phyloP scores from a whole-genome alignment of 805 yeast genomes.

The Monosporozyma yasuniensis region DNA sequence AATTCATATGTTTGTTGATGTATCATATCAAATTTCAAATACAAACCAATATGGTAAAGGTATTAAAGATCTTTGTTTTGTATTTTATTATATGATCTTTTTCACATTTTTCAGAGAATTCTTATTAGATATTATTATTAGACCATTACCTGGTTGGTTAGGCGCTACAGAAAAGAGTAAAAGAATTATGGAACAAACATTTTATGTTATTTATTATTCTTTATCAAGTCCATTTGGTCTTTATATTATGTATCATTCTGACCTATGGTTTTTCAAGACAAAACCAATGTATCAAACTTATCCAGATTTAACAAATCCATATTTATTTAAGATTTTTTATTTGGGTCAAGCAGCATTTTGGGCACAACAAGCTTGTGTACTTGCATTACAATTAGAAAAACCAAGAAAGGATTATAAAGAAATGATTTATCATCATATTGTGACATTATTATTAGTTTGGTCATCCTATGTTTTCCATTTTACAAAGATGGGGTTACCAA shows the following conservation, averaged over 20 bases:
- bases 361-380: conserved; percentile 88
- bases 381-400: conserved; percentile 77
- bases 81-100: conserved; percentile 69
- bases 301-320: conserved; percentile 73
- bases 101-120: conserved; percentile 90
- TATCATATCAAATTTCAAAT: conserved; percentile 55
- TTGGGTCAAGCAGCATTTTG: conserved; percentile 92
- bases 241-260: conserved; percentile 74
- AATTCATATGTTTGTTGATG: conserved; percentile 51
- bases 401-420: conserved; percentile 92
- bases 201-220: conserved; percentile 73
- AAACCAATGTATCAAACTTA: conserved; percentile 66
- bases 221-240: conserved; percentile 81
- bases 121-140: conserved; percentile 68
- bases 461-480: conserved; percentile 88
- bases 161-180: conserved; percentile 45
- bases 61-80: conserved; percentile 67
- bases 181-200: conserved; percentile 89
- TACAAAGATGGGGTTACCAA: conserved; percentile 88
- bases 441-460: conserved; percentile 82
- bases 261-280: conserved; percentile 87
- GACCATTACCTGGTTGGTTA: conserved; percentile 59
- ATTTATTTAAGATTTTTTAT: conserved; percentile 69
- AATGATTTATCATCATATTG: conserved; percentile 84
- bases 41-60: conserved; percentile 80